A percentile compares a stretch with the other conserved stretches of the same genome.
phyloP scores from a whole-genome alignment of 768 basidiomycete species.

The Hygrocybe coccinea region DNA sequence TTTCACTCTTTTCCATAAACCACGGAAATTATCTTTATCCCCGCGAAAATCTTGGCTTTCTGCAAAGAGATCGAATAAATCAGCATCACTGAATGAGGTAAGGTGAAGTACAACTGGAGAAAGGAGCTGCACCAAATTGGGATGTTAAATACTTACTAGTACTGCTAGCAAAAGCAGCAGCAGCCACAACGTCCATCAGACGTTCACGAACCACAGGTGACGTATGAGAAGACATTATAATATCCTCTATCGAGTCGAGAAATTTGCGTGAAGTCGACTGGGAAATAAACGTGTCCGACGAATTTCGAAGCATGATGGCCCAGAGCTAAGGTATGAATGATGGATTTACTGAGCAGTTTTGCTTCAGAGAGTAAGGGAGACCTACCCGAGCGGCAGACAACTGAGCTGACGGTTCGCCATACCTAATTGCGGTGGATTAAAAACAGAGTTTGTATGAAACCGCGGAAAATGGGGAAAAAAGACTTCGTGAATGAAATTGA shows the following conservation, averaged over 20 bases:
- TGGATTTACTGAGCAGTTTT: slow-evolving; percentile 1
- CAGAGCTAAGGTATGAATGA: slow-evolving; percentile 52
- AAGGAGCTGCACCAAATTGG: background rate
- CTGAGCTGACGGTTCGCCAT: slow-evolving; percentile 71
- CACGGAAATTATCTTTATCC: slow-evolving; percentile 54
- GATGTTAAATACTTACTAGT: slow-evolving; percentile 31
- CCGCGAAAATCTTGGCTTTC: slow-evolving; percentile 7
- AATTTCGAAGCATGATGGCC: slow-evolving; percentile 87
- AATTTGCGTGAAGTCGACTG: slow-evolving; percentile 75
- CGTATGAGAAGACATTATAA: slow-evolving; percentile 56
- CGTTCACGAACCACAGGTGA: slow-evolving; percentile 79
- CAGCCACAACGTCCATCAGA: slow-evolving; percentile 74
- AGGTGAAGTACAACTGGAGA: background rate
- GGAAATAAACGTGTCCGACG: slow-evolving; percentile 62
- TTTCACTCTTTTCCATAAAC: slow-evolving; percentile 78
- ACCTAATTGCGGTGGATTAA: slow-evolving; percentile 37
- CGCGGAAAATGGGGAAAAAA: too few species aligned
- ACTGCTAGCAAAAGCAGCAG: slow-evolving; percentile 68
- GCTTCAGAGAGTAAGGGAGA: slow-evolving; percentile 8
- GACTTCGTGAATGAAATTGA: background rate
- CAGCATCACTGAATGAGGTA: background rate
- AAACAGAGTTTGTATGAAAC: background rate
- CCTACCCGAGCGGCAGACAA: slow-evolving; percentile 70
- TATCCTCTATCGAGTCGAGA: slow-evolving; percentile 71
- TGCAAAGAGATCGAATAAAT: background rate